Percentiles rank a stretch among this genome's conserved stretches.
phyloP scores from a whole-genome alignment of 106 monocot species.

The Amphibolis antarctica region DNA sequence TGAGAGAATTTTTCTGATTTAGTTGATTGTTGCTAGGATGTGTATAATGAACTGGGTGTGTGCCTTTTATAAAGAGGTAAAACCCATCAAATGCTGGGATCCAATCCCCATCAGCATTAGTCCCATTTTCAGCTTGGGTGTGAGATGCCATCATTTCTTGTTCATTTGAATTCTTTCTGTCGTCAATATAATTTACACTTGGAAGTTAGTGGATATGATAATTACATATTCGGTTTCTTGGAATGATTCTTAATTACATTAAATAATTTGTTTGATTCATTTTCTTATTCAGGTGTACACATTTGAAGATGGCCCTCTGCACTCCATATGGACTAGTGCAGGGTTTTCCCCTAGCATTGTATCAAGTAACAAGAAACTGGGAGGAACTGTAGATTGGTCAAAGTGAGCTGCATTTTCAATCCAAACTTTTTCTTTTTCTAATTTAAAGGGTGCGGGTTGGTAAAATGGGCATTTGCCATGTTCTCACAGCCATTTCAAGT shows the following conservation, averaged over 20 bases:
- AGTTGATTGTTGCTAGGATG: too few relatives aligned
- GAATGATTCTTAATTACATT: neutral
- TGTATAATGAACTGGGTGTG: too few relatives aligned
- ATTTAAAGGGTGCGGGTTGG: neutral
- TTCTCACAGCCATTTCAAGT: too few relatives aligned
- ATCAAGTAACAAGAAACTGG: conserved; percentile 18
- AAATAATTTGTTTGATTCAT: neutral
- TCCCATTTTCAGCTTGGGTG: too few relatives aligned
- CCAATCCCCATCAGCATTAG: too few relatives aligned
- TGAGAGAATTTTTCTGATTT: neutral
- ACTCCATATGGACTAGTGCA: conserved; percentile 38
- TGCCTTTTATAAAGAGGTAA: too few relatives aligned
- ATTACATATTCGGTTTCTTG: too few relatives aligned
- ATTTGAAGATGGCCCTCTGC: conserved; percentile 58
- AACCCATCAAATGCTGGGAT: too few relatives aligned
- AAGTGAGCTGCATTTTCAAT: conserved; percentile 36
- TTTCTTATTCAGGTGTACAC: conserved; percentile 50
- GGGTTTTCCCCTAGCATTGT: conserved; percentile 40
- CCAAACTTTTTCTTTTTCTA: neutral
- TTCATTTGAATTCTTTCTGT: too few relatives aligned
- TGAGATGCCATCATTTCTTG: too few relatives aligned
- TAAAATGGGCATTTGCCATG: neutral
- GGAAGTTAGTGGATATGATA: conserved; percentile 1
- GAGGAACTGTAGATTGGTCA: conserved; percentile 59
- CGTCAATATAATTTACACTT: neutral